Conservation (phyloP, 169 alveolate genomes). For the Neospora caninum region DNA sequence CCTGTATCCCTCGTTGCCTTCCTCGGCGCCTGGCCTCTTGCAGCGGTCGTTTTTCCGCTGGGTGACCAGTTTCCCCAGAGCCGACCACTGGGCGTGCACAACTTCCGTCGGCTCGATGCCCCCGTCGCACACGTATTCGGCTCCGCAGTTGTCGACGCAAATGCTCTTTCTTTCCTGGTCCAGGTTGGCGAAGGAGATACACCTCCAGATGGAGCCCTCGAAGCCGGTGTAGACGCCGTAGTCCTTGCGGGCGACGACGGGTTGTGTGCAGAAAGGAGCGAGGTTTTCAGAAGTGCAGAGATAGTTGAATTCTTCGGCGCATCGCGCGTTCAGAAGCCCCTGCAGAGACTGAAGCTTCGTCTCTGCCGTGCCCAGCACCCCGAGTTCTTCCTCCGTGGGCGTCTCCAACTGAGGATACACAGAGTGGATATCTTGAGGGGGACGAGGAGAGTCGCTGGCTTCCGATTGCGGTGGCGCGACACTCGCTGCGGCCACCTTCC, state of each 20-base stretch:
- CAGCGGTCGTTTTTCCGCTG: too few species aligned
- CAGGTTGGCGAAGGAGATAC: background rate
- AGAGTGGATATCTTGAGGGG: background rate
- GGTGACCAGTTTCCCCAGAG: background rate
- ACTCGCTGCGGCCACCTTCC: background rate
- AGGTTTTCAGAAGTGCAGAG: background rate
- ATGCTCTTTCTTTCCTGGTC: background rate
- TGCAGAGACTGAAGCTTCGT: background rate
- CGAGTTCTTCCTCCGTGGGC: background rate
- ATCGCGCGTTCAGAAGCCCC: background rate
- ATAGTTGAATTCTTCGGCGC: background rate
- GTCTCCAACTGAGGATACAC: background rate
- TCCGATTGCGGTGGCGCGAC: background rate
- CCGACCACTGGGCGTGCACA: slow-evolving; percentile 6
- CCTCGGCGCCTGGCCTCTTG: too few species aligned
- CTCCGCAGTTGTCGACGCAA: slow-evolving; percentile 22
- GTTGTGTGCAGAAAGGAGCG: background rate
- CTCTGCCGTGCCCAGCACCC: background rate
- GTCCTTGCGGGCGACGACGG: slow-evolving; percentile 29
- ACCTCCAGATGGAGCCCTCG: background rate
- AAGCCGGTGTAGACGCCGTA: background rate
- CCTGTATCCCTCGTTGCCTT: too few species aligned
- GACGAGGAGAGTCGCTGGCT: background rate
- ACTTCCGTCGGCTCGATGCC: background rate
- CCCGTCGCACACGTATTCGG: background rate